phyloP scores from a whole-genome alignment of 768 basidiomycete genomes.

The Pisolithus tinctorius region DNA sequence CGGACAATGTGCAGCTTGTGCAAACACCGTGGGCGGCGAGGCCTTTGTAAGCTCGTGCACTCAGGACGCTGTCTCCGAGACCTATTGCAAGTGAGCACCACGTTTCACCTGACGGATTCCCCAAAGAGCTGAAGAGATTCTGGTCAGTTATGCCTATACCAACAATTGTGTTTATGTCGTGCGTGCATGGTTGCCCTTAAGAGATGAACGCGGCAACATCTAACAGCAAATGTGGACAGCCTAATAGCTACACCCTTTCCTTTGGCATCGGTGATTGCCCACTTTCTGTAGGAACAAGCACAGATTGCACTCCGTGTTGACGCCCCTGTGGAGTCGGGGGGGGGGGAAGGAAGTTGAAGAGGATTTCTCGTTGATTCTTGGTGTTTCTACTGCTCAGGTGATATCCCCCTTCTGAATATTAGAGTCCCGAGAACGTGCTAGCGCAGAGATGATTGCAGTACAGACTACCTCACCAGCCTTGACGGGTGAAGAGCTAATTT shows the following conservation, averaged over 20 bases:
- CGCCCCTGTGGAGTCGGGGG: neutral
- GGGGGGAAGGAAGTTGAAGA: too few species aligned
- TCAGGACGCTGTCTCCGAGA: neutral
- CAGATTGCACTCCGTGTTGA: neutral
- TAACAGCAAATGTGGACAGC: neutral
- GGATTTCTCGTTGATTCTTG: too few species aligned
- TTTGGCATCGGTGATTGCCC: neutral
- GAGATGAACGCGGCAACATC: neutral
- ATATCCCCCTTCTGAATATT: too few species aligned
- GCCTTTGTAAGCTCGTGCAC: neutral
- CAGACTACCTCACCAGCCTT: too few species aligned
- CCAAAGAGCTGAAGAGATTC: neutral
- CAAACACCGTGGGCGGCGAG: neutral
- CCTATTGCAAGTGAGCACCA: neutral
- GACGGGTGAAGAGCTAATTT: too few species aligned
- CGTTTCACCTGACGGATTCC: neutral
- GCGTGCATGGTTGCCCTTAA: neutral
- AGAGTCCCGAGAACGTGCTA: too few species aligned
- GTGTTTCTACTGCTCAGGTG: too few species aligned
- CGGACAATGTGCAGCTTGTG: neutral
- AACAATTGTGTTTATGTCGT: neutral
- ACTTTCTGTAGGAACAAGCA: neutral
- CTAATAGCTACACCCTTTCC: neutral
- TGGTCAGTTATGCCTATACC: neutral
- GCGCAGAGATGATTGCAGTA: too few species aligned